Evolutionary conservation across 2,329 filamentous ascomycete species (phyloP).

Genomic region (Scedosporium minutisporum): DNA sequence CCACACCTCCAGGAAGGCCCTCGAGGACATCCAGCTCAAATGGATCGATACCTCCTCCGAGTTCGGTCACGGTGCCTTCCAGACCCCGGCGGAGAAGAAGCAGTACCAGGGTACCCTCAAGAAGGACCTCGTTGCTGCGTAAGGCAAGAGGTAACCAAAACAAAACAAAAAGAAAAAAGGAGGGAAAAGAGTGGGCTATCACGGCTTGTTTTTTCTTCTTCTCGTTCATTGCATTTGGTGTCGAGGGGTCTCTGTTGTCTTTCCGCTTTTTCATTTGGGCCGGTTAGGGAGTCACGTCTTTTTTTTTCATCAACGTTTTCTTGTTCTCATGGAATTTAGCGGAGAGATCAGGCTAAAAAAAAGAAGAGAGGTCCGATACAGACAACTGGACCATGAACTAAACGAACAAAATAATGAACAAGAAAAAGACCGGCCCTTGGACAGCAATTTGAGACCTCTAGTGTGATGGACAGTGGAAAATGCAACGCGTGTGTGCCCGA

Average conservation of each 20-base stretch:
- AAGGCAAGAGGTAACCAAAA: conserved; percentile 16
- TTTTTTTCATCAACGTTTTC: neutral
- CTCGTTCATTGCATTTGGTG: neutral
- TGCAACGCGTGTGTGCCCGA: too few relatives aligned
- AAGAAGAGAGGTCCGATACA: neutral
- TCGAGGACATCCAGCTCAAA: conserved; percentile 99
- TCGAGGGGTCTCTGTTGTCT: neutral
- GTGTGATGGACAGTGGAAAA: too few relatives aligned
- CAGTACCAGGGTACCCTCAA: conserved; percentile 97
- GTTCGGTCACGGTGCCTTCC: conserved; percentile 99
- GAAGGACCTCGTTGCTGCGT: conserved; percentile 67
- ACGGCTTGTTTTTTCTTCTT: neutral
- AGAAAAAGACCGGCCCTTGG: too few relatives aligned
- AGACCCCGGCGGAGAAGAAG: conserved; percentile 97
- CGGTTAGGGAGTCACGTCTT: neutral
- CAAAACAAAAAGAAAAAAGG: neutral
- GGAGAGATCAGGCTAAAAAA: neutral
- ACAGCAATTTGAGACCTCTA: too few relatives aligned
- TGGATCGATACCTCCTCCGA: conserved; percentile 99
- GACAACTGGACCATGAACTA: too few relatives aligned
- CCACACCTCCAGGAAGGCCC: conserved; percentile 87
- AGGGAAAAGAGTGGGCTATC: neutral
- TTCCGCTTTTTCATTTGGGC: neutral
- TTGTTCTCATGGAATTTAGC: neutral
- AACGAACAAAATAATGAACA: too few relatives aligned